These are phyloP conservation scores for Naegleria fowleri DNA, from an alignment of 208 protist genomes.

Conservation along the genomic window DNA sequence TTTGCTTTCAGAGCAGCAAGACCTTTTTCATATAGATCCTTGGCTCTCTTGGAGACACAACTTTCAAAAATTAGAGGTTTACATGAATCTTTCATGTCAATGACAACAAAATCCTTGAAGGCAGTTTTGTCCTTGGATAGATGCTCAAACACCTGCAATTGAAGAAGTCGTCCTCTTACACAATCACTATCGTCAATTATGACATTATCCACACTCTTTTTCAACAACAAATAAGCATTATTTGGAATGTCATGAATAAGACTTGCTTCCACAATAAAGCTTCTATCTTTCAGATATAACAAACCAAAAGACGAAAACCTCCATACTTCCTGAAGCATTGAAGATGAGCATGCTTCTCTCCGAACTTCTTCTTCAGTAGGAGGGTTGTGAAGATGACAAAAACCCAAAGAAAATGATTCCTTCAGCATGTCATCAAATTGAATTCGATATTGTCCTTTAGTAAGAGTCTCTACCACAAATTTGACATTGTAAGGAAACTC, in stretches of 20 bases:
- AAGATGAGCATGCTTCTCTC: neutral
- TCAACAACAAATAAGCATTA: neutral
- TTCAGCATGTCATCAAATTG: neutral
- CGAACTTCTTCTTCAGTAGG: neutral
- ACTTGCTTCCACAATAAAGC: neutral
- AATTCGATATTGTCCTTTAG: neutral
- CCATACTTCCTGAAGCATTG: neutral
- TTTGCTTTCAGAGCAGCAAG: neutral
- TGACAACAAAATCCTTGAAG: neutral
- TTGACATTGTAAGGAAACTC: neutral
- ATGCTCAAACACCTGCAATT: neutral
- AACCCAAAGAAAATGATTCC: neutral
- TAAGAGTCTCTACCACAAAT: neutral
- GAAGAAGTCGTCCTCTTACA: neutral
- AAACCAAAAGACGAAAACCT: neutral
- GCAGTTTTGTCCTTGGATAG: neutral
- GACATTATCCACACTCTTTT: neutral
- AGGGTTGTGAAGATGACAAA: neutral
- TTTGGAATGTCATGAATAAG: neutral
- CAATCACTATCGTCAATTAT: neutral
- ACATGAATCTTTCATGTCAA: neutral
- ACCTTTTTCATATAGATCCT: neutral
- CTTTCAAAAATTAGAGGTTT: neutral
- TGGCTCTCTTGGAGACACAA: neutral
- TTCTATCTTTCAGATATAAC: neutral